phyloP scores from a whole-genome alignment of 768 basidiomycete genomes.

The Phylloporus arenicola region DNA sequence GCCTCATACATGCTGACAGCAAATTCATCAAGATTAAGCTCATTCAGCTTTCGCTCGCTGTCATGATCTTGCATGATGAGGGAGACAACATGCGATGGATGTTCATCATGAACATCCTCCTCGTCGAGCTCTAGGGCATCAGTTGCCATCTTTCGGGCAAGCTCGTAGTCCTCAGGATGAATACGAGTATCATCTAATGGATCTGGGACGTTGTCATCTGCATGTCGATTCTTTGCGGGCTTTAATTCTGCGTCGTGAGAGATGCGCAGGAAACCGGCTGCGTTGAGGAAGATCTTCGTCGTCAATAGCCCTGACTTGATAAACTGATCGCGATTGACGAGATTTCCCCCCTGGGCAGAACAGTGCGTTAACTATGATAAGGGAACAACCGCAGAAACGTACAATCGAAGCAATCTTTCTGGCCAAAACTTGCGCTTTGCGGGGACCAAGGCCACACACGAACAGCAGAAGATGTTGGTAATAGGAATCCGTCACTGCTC shows the following conservation, averaged over 20 bases:
- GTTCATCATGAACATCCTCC: slow-evolving; percentile 89
- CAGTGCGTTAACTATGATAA: neutral
- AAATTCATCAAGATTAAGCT: slow-evolving; percentile 94
- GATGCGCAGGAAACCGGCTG: slow-evolving; percentile 87
- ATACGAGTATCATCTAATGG: slow-evolving; percentile 94
- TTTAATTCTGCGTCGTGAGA: slow-evolving; percentile 64
- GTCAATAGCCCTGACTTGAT: slow-evolving; percentile 75
- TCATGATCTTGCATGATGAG: slow-evolving; percentile 81
- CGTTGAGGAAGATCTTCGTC: slow-evolving; percentile 87
- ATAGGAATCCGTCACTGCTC: slow-evolving; percentile 81
- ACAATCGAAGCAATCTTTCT: slow-evolving; percentile 77
- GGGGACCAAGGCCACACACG: slow-evolving; percentile 88
- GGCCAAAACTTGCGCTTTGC: slow-evolving; percentile 83
- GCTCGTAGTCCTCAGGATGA: slow-evolving; percentile 95
- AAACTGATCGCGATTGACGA: slow-evolving; percentile 85
- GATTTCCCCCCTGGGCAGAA: slow-evolving; percentile 66
- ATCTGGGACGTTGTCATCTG: slow-evolving; percentile 70
- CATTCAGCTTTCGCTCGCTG: slow-evolving; percentile 73
- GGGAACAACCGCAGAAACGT: slow-evolving; percentile 22
- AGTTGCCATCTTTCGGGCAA: slow-evolving; percentile 97
- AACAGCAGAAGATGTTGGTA: slow-evolving; percentile 86
- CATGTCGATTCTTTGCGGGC: slow-evolving; percentile 52
- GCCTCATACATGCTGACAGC: slow-evolving; percentile 86
- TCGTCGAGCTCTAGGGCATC: slow-evolving; percentile 97
- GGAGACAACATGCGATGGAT: slow-evolving; percentile 85